Conservation (phyloP, 2,329 filamentous ascomycete genomes). For the Epichloe gansuensis region DNA sequence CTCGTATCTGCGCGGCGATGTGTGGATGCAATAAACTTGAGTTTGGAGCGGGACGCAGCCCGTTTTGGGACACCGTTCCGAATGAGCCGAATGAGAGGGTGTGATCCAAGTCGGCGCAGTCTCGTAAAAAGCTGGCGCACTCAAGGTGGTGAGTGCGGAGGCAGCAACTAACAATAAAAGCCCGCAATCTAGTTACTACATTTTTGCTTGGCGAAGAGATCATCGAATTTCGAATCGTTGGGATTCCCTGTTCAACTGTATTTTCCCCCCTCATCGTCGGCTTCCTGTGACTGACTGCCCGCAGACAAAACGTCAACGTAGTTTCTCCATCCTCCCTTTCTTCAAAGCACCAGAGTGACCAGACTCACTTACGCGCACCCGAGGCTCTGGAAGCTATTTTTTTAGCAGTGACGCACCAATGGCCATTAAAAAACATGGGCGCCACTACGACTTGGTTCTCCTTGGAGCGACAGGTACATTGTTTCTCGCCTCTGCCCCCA, state of each 20-base stretch:
- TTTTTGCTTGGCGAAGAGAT: neutral
- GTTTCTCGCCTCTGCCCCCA: conserved; percentile 3
- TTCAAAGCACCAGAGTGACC: neutral
- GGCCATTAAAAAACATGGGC: conserved; percentile 35
- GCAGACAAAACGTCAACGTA: too few relatives aligned
- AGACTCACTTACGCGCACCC: neutral
- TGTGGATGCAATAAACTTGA: neutral
- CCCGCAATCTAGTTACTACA: neutral
- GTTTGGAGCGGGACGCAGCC: neutral
- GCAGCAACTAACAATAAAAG: neutral
- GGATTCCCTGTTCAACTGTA: neutral
- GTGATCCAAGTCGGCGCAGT: too few relatives aligned
- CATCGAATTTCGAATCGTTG: neutral
- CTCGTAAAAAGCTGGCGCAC: too few relatives aligned
- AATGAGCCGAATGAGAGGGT: neutral
- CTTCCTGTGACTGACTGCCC: neutral
- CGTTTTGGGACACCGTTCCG: neutral
- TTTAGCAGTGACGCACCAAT: conserved; percentile 17
- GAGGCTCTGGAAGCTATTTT: neutral
- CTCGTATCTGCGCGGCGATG: neutral
- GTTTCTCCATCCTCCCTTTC: too few relatives aligned
- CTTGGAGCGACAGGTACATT: conserved; percentile 43
- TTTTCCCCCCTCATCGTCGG: neutral
- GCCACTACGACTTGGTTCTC: conserved; percentile 44
- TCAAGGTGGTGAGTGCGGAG: neutral